Conservation (phyloP, 2,329 filamentous ascomycete species). For the Colletotrichum gigasporum region DNA sequence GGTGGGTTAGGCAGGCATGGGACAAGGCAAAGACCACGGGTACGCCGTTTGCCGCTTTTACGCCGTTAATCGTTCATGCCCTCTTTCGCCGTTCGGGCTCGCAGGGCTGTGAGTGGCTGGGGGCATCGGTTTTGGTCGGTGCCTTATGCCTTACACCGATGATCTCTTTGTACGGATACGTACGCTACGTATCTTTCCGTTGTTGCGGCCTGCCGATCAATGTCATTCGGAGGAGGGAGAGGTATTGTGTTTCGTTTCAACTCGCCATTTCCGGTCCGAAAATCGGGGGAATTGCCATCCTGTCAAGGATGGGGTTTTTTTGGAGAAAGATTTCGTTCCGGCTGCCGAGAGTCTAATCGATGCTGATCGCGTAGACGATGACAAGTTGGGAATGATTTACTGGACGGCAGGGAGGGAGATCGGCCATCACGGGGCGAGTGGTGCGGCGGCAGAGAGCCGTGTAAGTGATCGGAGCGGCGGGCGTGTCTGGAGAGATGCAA, state of each 20-base stretch:
- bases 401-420: neutral
- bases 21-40: neutral
- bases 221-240: no score
- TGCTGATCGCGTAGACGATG: neutral
- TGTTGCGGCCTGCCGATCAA: neutral
- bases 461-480: neutral
- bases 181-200: no score
- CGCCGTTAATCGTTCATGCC: no score
- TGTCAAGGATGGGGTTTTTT: constrained; percentile 1
- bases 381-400: neutral
- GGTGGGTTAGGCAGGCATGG: no score
- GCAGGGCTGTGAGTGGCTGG: no score
- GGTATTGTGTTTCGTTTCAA: neutral
- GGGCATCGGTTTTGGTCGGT: no score
- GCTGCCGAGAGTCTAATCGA: neutral
- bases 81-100: no score
- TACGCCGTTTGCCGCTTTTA: neutral
- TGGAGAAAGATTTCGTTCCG: no score
- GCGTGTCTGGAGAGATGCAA: neutral
- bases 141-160: no score
- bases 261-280: no score
- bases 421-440: neutral
- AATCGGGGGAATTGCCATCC: neutral
- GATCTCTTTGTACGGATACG: no score
- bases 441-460: no score